Percentiles rank a stretch among this genome's conserved stretches.
phyloP scores from a whole-genome alignment of 257 asterid genomes.

The Jaltomata sinuosa region DNA sequence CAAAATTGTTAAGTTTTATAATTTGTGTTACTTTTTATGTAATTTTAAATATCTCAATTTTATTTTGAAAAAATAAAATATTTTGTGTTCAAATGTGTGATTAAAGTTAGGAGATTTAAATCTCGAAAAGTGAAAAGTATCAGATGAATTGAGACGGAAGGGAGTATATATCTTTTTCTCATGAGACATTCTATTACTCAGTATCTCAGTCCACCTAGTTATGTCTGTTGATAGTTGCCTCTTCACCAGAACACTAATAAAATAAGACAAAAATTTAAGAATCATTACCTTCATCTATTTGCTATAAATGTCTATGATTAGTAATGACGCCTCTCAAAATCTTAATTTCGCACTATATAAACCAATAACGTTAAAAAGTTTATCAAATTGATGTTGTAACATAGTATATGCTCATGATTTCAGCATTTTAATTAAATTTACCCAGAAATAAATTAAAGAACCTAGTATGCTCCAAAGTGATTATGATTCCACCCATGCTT shows the following conservation, averaged over 20 bases:
- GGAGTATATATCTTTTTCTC: not conserved
- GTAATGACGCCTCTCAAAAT: slow-evolving; percentile 3
- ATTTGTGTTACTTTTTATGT: too few relatives aligned
- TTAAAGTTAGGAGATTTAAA: too few relatives aligned
- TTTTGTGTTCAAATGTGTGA: too few relatives aligned
- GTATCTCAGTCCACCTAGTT: not conserved
- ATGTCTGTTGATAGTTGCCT: slow-evolving; percentile 1
- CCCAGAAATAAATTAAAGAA: slow-evolving; percentile 1
- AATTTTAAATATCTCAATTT: too few relatives aligned
- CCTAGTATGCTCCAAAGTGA: slow-evolving; percentile 20
- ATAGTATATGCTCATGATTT: slow-evolving; percentile 1
- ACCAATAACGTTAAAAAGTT: not conserved
- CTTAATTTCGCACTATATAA: not conserved
- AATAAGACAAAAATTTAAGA: slow-evolving; percentile 2
- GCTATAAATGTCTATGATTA: slow-evolving; percentile 5
- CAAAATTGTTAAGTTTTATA: too few relatives aligned
- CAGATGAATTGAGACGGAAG: not conserved
- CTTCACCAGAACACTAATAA: slow-evolving; percentile 8
- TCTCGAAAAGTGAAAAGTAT: too few relatives aligned
- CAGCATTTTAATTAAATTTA: slow-evolving; percentile 5
- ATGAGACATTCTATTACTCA: not conserved
- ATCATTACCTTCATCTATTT: slow-evolving; percentile 10
- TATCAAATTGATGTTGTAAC: not conserved
- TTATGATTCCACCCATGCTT: slow-evolving; percentile 1
- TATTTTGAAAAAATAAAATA: too few relatives aligned